phyloP scores from a whole-genome alignment of 352 stramenopile genomes.

The Globisporangium nagaii region DNA sequence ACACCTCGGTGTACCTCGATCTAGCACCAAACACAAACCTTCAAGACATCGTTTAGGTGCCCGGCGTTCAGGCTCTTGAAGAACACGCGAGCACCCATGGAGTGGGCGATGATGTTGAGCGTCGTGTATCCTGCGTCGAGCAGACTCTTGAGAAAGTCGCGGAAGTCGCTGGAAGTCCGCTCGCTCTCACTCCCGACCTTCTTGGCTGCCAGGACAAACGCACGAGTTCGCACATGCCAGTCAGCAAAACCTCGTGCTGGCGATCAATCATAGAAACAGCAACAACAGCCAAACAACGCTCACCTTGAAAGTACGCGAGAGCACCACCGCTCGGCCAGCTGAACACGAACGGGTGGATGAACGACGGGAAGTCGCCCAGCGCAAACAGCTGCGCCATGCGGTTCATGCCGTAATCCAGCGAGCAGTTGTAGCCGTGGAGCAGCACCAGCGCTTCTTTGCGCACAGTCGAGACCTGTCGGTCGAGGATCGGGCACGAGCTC shows the following conservation, averaged over 20 bases:
- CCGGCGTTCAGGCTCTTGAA: constrained; percentile 43
- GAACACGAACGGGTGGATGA: constrained; percentile 38
- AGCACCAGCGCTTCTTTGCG: constrained; percentile 24
- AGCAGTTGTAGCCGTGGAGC: constrained; percentile 34
- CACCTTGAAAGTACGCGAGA: constrained; percentile 29
- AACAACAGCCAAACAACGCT: neutral
- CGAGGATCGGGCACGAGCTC: constrained; percentile 15
- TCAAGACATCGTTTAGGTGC: constrained; percentile 36
- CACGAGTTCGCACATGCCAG: too few species aligned
- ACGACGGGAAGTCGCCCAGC: constrained; percentile 27
- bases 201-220: constrained; percentile 21
- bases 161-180: constrained; percentile 33
- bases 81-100: constrained; percentile 59
- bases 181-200: constrained; percentile 36
- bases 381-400: constrained; percentile 25
- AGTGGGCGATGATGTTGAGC: constrained; percentile 62
- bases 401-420: constrained; percentile 28
- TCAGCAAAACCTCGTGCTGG: too few species aligned
- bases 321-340: constrained; percentile 33
- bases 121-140: constrained; percentile 57
- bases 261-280: too few species aligned
- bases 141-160: constrained; percentile 47
- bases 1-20: too few species aligned
- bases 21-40: constrained; percentile 19
- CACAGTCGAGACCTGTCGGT: neutral